A percentile compares a stretch with the other conserved stretches of the same genome.
phyloP scores from a whole-genome alignment of 768 basidiomycete genomes.

The Podaxis pistillaris region DNA sequence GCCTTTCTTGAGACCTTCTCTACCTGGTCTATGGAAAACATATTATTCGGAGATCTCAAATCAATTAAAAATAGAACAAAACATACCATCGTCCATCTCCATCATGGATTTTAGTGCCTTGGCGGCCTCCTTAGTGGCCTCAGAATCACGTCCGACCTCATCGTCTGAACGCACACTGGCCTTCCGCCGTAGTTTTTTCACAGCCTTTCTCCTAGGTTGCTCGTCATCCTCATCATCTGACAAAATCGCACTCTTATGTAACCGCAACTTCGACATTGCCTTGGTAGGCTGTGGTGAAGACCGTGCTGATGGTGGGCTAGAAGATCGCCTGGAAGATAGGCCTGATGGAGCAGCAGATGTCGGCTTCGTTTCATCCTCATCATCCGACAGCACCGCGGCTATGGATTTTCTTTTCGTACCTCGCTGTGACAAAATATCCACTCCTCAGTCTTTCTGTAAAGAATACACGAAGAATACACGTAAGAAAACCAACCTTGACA shows the following conservation, averaged over 20 bases:
- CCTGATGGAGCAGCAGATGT: constrained; percentile 14
- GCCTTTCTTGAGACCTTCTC: constrained; percentile 25
- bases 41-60: not conserved
- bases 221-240: constrained; percentile 64
- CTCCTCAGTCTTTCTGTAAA: not conserved
- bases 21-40: constrained; percentile 29
- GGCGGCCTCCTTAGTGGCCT: constrained; percentile 31
- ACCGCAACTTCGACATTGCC: constrained; percentile 26
- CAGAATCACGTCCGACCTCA: constrained; percentile 30
- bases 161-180: constrained; percentile 28
- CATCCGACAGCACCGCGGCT: constrained; percentile 25
- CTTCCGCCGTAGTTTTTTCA: constrained; percentile 31
- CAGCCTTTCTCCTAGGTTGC: constrained; percentile 25
- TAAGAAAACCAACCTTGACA: constrained; percentile 8
- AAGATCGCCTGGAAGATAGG: constrained; percentile 16
- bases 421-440: constrained; percentile 25
- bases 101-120: constrained; percentile 59
- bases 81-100: constrained; percentile 74
- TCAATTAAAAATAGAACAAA: not conserved
- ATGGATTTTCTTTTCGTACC: constrained; percentile 46
- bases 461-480: not conserved
- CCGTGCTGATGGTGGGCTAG: constrained; percentile 13
- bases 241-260: constrained; percentile 48
- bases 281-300: constrained; percentile 10
- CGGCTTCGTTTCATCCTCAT: constrained; percentile 20